Evolutionary conservation across 202 grass and related monocot genomes (phyloP), one percentile per base, ranked within the genome.

Genomic region (Musa balbisiana): DNA sequence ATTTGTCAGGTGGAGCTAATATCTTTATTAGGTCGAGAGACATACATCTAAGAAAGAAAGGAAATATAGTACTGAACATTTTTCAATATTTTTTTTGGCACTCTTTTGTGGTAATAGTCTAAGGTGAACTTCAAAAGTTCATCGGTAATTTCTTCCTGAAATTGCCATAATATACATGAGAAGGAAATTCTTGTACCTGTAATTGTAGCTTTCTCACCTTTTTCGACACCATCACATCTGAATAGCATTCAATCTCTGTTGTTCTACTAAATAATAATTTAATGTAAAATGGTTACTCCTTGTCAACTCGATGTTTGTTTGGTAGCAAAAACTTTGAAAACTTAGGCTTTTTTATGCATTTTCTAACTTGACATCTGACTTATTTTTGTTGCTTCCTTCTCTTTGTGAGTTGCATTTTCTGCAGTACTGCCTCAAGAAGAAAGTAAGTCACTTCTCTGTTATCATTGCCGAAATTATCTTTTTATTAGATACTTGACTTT

Each of bases 341-440:
- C 52, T 49, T 49, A 54, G 0, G 6, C 56, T 71, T 51, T 26
- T 33, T n/a, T 29, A 19, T 25, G 3, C 23, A 22, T 81, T n/a
- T 83, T 77, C 16, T 77, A 73, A 68, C 33, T 56, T 80, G 74
- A 80, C 76, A 82, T 77, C 73, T 79, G 55, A 80, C 81, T 85
- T 49, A 82, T 81, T 81, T 73, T n/a, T 53, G 54, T 79, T 76
- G 27, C 10, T 52, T 86, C 75, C 52, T 82, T 84, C 80, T 70
- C 60, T 71, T 81, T 14, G 49, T 11, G 76, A 62, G 79, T 78
- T 64, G 83, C 74, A 68, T 72, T 64, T 83, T 86, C 76, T 78
- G 10, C 89, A 99, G 95, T 90, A 55, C 87, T 99, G 69, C 91
- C 91, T 33, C 87, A 90, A 79, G 95, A 99, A 92, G 90, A 89